Base-by-base conservation (phyloP, 768 basidiomycete species). In the Boletellus sp. region DNA sequence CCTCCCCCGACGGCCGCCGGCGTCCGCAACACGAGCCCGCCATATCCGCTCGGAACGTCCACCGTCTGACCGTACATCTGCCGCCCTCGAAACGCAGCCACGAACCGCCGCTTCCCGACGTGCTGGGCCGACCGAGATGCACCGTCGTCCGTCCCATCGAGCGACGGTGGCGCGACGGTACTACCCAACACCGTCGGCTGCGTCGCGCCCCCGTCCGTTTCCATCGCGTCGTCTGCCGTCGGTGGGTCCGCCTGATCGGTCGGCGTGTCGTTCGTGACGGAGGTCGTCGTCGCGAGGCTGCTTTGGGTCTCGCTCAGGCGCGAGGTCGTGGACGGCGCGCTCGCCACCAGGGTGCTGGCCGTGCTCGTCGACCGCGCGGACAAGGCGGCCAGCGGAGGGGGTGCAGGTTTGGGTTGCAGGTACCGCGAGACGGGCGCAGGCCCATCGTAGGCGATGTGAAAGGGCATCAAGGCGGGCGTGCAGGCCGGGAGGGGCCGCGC, bases 391-490 rank as follows among this genome's bases (percentile, higher is more conserved):
- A 53, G 41, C 11, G 61, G 52, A 17, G 61, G 32, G 4, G 65
- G 64, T n/a, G 60, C 62, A 3, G 72, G 65, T 47, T 75, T 76
- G 45, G 84, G 73, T 39, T 76, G 77, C 65, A 92, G 83, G 65
- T 84, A 93, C 6, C 84, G 84, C 4, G 84, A 85, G 16, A 92
- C 72, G 6, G 84, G 81, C 1, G 90, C 89, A 17, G 77, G 75
- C 0, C 90, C 90, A 10, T 76, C 72, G 65, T 90, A 81, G 12
- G 74, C 68, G 41, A 92, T 82, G 57, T 85, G 81, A 54, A 94
- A 93, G 5, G 90, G 90, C 87, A 94, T 90, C 26, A 94, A 75
- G 61, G 83, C 76, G 1, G 87, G 88, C 3, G 69, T 72, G 41
- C 78, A 81, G 50, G n/a, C 70, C 62, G 10, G 78, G 56, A 54